Conservation (phyloP, 768 basidiomycete species). For the Leccinum disarticulatum region DNA sequence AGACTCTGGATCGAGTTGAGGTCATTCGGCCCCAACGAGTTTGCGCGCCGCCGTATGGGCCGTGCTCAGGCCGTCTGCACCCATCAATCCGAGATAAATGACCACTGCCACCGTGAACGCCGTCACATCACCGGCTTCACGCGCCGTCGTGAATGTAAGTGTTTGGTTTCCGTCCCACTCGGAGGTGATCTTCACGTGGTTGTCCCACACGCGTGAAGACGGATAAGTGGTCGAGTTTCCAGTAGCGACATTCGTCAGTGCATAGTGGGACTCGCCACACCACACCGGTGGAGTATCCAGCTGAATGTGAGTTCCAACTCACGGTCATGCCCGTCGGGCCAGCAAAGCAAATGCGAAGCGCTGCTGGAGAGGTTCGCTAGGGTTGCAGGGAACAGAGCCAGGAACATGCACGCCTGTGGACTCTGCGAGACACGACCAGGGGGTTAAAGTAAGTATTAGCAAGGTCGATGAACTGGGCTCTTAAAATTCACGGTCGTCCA, state of each 20-base stretch:
- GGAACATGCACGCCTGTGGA: constrained; percentile 30
- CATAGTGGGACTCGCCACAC: constrained; percentile 22
- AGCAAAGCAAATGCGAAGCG: constrained; percentile 21
- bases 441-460: constrained; percentile 8
- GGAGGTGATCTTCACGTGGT: constrained; percentile 24
- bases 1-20: constrained; percentile 32
- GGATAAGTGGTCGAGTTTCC: too few relatives aligned
- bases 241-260: constrained; percentile 19
- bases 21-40: constrained; percentile 26
- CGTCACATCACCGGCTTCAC: constrained; percentile 16
- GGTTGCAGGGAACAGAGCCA: constrained; percentile 29
- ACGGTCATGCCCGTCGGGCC: constrained; percentile 27
- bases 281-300: constrained; percentile 15
- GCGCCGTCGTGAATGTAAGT: constrained; percentile 29
- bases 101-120: constrained; percentile 8
- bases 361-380: constrained; percentile 28
- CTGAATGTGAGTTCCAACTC: constrained; percentile 23
- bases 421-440: constrained; percentile 25
- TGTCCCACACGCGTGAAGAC: too few relatives aligned
- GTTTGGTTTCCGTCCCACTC: constrained; percentile 16
- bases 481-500: too few relatives aligned
- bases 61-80: constrained; percentile 30
- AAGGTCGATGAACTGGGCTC: constrained; percentile 21
- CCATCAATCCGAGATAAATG: neutral
- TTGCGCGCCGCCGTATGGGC: constrained; percentile 22